Percentiles rank a stretch among this genome's conserved stretches.
Conservation (phyloP, 1,284 basidiomycete species). For the Ganoderma sp. region DNA sequence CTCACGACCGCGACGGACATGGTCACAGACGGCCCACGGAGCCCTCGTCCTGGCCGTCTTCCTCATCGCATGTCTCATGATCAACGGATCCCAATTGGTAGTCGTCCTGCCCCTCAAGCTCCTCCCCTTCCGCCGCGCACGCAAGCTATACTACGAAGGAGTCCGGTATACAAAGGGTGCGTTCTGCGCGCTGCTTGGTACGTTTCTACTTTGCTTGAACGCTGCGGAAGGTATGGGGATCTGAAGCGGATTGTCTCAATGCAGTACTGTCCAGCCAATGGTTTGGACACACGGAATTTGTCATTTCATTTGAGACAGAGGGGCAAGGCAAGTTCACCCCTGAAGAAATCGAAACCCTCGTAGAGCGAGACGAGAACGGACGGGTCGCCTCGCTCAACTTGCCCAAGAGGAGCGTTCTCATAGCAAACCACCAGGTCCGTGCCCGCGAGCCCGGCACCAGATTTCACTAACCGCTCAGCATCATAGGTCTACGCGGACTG, state of each 20-base stretch:
- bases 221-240: not conserved
- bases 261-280: slow-evolving; percentile 79
- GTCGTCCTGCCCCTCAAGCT: slow-evolving; percentile 70
- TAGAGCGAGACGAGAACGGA: slow-evolving; percentile 64
- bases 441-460: not conserved
- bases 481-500: slow-evolving; percentile 85
- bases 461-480: not conserved
- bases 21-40: slow-evolving; percentile 58
- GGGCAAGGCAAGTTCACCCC: slow-evolving; percentile 65
- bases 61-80: slow-evolving; percentile 68
- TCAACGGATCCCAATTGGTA: slow-evolving; percentile 73
- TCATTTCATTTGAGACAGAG: slow-evolving; percentile 76
- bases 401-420: slow-evolving; percentile 78
- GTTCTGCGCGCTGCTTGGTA: slow-evolving; percentile 78
- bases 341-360: slow-evolving; percentile 61
- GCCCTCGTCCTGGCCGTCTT: slow-evolving; percentile 67
- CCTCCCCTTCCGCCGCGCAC: slow-evolving; percentile 56
- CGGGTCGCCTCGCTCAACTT: slow-evolving; percentile 67
- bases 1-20: slow-evolving; percentile 60
- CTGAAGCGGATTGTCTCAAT: slow-evolving; percentile 14
- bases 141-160: slow-evolving; percentile 64
- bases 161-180: slow-evolving; percentile 84
- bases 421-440: slow-evolving; percentile 82
- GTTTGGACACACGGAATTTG: slow-evolving; percentile 81
- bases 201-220: slow-evolving; percentile 39